phyloP scores from a whole-genome alignment of 139 green algal species.

The Auxenochlorella protothecoides region DNA sequence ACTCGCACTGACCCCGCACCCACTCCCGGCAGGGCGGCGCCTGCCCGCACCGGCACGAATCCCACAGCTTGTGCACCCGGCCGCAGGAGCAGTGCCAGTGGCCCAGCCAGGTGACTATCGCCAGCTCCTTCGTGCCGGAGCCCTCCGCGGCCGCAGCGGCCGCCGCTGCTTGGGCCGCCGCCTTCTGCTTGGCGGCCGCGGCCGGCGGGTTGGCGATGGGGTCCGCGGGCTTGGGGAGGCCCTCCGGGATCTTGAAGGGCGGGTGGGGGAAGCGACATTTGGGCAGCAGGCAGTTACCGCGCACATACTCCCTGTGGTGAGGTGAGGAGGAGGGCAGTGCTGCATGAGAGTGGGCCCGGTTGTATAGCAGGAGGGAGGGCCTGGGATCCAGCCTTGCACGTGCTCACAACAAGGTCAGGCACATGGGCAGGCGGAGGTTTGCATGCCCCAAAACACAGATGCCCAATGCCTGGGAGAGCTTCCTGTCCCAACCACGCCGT shows the following conservation, averaged over 20 bases:
- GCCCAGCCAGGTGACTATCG: slow-evolving; percentile 24
- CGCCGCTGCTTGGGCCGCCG: slow-evolving; percentile 11
- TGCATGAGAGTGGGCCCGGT: background rate
- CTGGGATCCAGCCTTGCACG: too few relatives aligned
- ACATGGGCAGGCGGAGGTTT: too few relatives aligned
- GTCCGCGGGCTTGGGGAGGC: slow-evolving; percentile 20
- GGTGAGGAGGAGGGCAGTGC: background rate
- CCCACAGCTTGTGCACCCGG: slow-evolving; percentile 28
- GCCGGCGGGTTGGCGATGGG: slow-evolving; percentile 24
- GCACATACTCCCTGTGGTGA: slow-evolving; percentile 14
- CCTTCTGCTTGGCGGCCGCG: slow-evolving; percentile 20
- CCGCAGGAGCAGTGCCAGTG: slow-evolving; percentile 30
- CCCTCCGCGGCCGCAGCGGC: slow-evolving; percentile 11
- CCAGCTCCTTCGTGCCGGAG: slow-evolving; percentile 15
- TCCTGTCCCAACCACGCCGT: too few relatives aligned
- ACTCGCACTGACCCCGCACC: slow-evolving; percentile 23
- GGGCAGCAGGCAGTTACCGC: slow-evolving; percentile 23
- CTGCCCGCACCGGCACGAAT: slow-evolving; percentile 25
- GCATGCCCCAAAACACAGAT: too few relatives aligned
- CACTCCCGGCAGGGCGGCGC: slow-evolving; percentile 23
- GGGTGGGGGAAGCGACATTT: slow-evolving; percentile 25
- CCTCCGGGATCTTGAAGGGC: slow-evolving; percentile 17
- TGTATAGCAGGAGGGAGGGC: too few relatives aligned
- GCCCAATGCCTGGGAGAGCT: too few relatives aligned
- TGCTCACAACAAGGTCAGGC: too few relatives aligned